Evolutionary conservation across 78 protist genomes (phyloP).

Genomic region (Tieghemostelium lacteum): DNA sequence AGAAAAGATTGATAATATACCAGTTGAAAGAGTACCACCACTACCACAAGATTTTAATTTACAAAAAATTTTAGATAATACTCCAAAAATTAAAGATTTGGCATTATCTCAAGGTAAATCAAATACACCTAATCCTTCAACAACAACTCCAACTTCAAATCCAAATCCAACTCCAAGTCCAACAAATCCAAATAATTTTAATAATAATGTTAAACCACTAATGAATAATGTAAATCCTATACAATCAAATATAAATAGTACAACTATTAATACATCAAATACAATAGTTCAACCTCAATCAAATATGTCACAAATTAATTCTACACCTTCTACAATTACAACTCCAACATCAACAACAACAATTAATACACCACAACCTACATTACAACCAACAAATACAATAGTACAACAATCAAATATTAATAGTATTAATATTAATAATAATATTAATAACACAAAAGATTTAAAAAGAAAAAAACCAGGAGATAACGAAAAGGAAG

Average conservation of each 20-base stretch:
- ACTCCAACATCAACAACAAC: background rate
- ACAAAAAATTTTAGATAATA: background rate
- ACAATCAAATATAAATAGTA: too few relatives aligned
- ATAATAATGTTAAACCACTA: background rate
- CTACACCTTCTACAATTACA: background rate
- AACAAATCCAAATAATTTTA: background rate
- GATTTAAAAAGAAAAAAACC: background rate
- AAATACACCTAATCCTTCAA: background rate
- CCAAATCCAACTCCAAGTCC: background rate
- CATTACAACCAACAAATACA: background rate
- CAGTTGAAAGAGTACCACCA: slow-evolving; percentile 20
- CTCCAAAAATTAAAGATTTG: background rate
- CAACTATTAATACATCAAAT: too few relatives aligned
- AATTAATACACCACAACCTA: background rate
- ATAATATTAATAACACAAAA: slow-evolving; percentile 6
- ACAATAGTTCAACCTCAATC: background rate
- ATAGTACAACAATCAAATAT: too few relatives aligned
- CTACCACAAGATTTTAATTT: slow-evolving; percentile 53
- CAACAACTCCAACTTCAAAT: background rate
- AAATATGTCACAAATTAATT: too few relatives aligned
- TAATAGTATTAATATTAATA: too few relatives aligned
- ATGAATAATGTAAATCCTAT: background rate
- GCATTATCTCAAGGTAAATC: background rate
- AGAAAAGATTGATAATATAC: background rate
- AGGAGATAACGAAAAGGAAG: slow-evolving; percentile 10